These are phyloP conservation scores for Thelephora ganbajun DNA, from an alignment of 768 basidiomycete species.

Conservation along the genomic window DNA sequence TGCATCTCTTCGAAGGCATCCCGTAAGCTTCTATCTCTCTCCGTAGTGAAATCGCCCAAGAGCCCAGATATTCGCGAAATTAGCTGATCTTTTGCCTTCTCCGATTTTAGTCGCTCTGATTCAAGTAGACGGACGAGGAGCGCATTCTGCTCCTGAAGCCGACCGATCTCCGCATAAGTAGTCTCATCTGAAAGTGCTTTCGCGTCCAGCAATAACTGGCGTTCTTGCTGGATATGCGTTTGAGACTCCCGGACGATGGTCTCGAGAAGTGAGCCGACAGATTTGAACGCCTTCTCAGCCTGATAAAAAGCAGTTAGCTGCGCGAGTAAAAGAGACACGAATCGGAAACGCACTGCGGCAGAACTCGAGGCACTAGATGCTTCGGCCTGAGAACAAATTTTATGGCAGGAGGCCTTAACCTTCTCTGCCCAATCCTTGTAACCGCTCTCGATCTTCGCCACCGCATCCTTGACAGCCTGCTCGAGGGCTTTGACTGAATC, in stretches of 20 bases:
- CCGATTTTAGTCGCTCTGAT: constrained; percentile 50
- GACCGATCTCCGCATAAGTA: constrained; percentile 37
- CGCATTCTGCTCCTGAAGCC: constrained; percentile 60
- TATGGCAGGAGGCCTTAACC: constrained; percentile 33
- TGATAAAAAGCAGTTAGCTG: constrained; percentile 9
- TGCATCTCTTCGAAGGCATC: constrained; percentile 41
- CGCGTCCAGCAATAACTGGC: constrained; percentile 33
- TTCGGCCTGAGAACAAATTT: constrained; percentile 33
- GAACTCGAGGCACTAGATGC: constrained; percentile 30
- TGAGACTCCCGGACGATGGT: constrained; percentile 42
- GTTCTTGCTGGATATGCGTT: constrained; percentile 41
- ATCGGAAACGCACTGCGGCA: constrained; percentile 20
- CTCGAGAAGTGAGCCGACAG: constrained; percentile 47
- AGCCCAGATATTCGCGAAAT: constrained; percentile 63
- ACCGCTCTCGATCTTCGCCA: constrained; percentile 36
- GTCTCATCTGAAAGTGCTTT: constrained; percentile 33
- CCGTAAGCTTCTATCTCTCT: constrained; percentile 52
- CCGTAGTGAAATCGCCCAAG: constrained; percentile 53
- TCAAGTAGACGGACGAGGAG: constrained; percentile 46
- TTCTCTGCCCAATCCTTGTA: constrained; percentile 42
- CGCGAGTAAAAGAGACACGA: background rate
- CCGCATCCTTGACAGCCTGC: constrained; percentile 33
- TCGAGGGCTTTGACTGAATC: constrained; percentile 38
- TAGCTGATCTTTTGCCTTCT: constrained; percentile 57
- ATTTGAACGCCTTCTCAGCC: constrained; percentile 44